Evolutionary conservation across 176 grass and related monocot species (phyloP), one percentile per base, ranked within the genome.

Genomic region (Rhynchospora breviuscula): DNA sequence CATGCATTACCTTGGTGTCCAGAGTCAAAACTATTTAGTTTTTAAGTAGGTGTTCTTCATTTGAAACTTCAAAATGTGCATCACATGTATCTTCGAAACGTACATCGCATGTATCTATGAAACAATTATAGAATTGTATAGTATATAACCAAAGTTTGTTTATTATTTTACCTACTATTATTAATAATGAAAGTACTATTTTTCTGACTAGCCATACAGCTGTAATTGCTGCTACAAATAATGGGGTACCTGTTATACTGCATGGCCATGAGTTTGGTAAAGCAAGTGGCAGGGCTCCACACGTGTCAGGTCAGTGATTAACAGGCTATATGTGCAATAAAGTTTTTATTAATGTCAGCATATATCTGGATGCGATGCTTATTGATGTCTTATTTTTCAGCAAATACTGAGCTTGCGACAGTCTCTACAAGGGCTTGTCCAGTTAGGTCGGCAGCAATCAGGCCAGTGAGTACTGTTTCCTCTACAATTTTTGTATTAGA

Each of bases 151-250:
- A n/a, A n/a, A n/a, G n/a, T n/a, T n/a, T n/a, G n/a, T n/a, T n/a
- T n/a, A n/a, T n/a, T n/a, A n/a, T n/a, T n/a, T n/a, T n/a, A n/a
- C n/a, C n/a, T n/a, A n/a, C n/a, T n/a, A 56, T 77, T 15, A 77
- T 83, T 83, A 69, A 79, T 67, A 90, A 71, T 12, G 56, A 48
- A 59, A 40, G 25, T 67, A 56, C 40, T 88, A 79, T 84, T 72
- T 82, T 59, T 63, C 76, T 63, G 44, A 68, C 87, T 82, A 98
- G 96, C 22, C 96, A 98, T 67, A 98, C 93, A 44, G 93, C 96
- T 75, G 86, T 93, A 86, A 99, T 99, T 91, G 96, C 96, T 89
- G 96, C 96, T 85, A 93, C 93, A 83, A 99, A 99, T 66, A 99
- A 99, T 63, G 93, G 93, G 14, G 87, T 99, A 67, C 93, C 91